phyloP scores from a whole-genome alignment of 371 early-diverging fungal genomes.

The Mucor velutinosus region DNA sequence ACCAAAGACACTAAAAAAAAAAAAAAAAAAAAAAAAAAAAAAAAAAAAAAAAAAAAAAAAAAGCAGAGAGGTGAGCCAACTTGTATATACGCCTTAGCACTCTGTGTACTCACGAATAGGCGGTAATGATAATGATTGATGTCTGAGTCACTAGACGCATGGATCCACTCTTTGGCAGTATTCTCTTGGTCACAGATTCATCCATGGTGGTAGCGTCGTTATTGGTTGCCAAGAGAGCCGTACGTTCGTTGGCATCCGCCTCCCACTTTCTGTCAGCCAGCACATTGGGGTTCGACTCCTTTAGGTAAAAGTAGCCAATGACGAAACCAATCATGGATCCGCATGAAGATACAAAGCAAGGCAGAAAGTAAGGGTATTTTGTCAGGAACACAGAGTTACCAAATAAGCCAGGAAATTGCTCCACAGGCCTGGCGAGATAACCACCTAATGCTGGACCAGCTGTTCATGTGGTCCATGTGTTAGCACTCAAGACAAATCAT shows the following conservation, averaged over 20 bases:
- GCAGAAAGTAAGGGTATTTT: constrained; percentile 84
- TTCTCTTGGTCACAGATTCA: neutral
- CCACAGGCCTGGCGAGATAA: constrained; percentile 74
- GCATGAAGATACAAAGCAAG: constrained; percentile 75
- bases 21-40: too few species aligned
- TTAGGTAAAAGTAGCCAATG: constrained; percentile 69
- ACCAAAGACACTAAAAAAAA: constrained; percentile 42
- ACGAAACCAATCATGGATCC: constrained; percentile 68
- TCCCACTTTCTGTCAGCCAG: constrained; percentile 16
- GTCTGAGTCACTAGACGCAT: constrained; percentile 18
- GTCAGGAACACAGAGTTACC: constrained; percentile 64
- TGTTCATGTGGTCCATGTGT: neutral
- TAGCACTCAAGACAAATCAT: too few species aligned
- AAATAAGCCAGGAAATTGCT: constrained; percentile 72
- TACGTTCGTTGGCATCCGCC: constrained; percentile 3
- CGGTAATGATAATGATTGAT: constrained; percentile 39
- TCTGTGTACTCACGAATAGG: constrained; percentile 47
- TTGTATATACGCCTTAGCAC: too few species aligned
- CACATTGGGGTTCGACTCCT: constrained; percentile 68
- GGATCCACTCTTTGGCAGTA: constrained; percentile 11
- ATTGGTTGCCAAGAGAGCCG: constrained; percentile 6
- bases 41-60: too few species aligned
- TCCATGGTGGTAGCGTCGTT: neutral
- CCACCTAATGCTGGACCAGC: constrained; percentile 58
- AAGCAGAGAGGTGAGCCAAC: neutral